Evolutionary conservation across 1,139 yeast genomes (phyloP).

Genomic region (Yamadazyma buinensis): DNA sequence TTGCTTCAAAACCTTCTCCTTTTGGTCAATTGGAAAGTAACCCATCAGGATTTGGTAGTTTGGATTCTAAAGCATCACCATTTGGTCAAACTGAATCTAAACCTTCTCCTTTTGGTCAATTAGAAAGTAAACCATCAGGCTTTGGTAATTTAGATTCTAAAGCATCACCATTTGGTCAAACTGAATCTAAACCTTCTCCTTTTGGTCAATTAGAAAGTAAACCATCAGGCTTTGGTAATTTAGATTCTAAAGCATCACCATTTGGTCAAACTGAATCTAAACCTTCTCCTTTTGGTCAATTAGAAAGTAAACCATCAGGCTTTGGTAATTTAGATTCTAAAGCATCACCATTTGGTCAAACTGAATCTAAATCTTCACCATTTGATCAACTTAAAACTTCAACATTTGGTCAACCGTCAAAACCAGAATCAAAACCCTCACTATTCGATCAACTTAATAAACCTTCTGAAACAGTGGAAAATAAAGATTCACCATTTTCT

Average conservation of each 20-base stretch:
- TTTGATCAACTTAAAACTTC: too few relatives aligned
- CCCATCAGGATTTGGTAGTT: conserved; percentile 2
- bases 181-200: background rate
- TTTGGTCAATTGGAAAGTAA: conserved; percentile 1
- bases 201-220: background rate
- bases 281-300: background rate
- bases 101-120: background rate
- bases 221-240: background rate
- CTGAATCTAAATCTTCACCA: background rate
- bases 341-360: background rate
- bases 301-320: too few relatives aligned
- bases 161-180: background rate
- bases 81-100: background rate
- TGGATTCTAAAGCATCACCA: background rate
- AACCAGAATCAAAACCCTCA: background rate
- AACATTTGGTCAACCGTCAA: too few relatives aligned
- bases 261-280: background rate
- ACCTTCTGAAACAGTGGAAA: background rate
- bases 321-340: background rate
- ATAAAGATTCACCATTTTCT: conserved; percentile 8
- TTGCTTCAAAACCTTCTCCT: conserved; percentile 1
- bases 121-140: too few relatives aligned
- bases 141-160: background rate
- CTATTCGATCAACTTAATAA: background rate
- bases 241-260: background rate